phyloP scores from a whole-genome alignment of 176 grass and related monocot genomes.

The Carex pumila region DNA sequence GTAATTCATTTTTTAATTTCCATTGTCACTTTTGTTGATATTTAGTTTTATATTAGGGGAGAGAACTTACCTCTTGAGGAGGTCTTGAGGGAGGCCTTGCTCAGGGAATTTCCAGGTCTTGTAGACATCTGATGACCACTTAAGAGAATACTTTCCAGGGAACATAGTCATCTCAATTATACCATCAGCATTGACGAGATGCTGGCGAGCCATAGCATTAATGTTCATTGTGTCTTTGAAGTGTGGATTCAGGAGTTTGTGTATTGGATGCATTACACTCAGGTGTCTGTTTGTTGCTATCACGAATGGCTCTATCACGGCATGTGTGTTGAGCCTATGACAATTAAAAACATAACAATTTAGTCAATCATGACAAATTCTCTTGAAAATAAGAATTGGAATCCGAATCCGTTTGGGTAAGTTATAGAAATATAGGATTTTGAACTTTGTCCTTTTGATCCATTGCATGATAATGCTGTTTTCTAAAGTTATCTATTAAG shows the following conservation, averaged over 20 bases:
- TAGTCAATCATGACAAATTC: neutral
- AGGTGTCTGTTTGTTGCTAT: slow-evolving; percentile 43
- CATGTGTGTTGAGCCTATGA: slow-evolving; percentile 39
- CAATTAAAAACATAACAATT: neutral
- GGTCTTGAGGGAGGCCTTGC: slow-evolving; percentile 36
- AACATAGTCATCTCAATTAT: slow-evolving; percentile 37
- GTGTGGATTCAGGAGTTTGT: slow-evolving; percentile 43
- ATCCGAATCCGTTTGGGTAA: neutral
- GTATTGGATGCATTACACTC: slow-evolving; percentile 27
- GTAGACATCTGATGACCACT: slow-evolving; percentile 29
- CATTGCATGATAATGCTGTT: too few species aligned
- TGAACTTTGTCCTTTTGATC: too few species aligned
- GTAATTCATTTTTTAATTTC: neutral
- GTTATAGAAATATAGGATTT: too few species aligned
- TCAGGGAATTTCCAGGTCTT: slow-evolving; percentile 39
- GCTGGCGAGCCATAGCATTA: slow-evolving; percentile 30
- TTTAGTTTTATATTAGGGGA: neutral
- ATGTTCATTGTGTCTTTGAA: slow-evolving; percentile 46
- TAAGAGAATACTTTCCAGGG: slow-evolving; percentile 24
- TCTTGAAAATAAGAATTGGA: neutral
- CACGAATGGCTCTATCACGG: slow-evolving; percentile 33
- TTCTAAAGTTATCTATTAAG: too few species aligned
- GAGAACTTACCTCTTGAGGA: slow-evolving; percentile 26
- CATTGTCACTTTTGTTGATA: neutral
- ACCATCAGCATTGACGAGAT: slow-evolving; percentile 29